phyloP scores from a whole-genome alignment of 108 stramenopile species.

The Mayamaea pseudoterrestris region DNA sequence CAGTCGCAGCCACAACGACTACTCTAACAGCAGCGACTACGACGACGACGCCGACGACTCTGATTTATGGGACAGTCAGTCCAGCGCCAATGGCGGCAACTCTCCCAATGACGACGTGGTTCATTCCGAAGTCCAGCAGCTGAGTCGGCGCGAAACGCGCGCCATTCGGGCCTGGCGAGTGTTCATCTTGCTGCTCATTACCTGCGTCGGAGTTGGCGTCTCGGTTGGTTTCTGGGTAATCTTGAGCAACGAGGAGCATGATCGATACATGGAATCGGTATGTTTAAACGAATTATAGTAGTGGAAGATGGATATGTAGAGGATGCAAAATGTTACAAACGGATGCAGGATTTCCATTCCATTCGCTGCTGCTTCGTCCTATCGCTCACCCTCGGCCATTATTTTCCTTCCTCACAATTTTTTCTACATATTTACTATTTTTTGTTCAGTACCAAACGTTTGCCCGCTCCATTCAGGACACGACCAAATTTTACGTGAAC shows the following conservation, averaged over 20 bases:
- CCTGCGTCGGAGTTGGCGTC: neutral
- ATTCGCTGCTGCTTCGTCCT: neutral
- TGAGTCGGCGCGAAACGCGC: neutral
- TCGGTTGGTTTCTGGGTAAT: neutral
- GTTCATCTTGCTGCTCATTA: neutral
- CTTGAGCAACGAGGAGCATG: neutral
- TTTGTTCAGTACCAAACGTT: constrained; percentile 2
- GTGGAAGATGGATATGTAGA: no score
- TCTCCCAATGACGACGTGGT: no score
- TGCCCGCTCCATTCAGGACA: neutral
- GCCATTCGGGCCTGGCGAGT: neutral
- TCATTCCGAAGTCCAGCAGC: neutral
- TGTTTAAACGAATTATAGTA: neutral
- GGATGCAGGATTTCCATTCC: no score
- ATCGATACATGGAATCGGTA: neutral
- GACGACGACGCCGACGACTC: no score
- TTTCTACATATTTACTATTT: neutral
- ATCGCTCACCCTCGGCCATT: neutral
- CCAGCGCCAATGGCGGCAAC: no score
- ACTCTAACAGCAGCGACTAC: no score
- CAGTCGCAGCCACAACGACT: no score
- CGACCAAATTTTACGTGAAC: neutral
- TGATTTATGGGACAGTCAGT: no score
- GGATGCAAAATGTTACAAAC: no score
- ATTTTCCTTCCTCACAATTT: neutral